phyloP scores from a whole-genome alignment of 495 filamentous ascomycete genomes.

The Aspergillus bertholletiae region DNA sequence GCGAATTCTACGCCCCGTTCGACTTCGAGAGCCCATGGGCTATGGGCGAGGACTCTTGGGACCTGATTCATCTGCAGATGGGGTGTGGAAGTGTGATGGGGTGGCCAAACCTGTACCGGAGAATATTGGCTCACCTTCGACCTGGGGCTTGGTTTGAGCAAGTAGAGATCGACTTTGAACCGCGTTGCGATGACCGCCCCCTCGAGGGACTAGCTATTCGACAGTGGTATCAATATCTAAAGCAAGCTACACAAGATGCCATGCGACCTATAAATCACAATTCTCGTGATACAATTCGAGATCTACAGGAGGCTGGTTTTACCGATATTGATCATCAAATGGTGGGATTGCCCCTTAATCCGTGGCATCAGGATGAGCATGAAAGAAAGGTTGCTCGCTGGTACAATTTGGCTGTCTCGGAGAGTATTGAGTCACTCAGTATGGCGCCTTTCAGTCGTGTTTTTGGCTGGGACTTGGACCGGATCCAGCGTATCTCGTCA shows the following conservation, averaged over 20 bases:
- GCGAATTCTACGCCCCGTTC: slow-evolving; percentile 58
- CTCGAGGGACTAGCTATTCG: slow-evolving; percentile 47
- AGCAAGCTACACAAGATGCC: slow-evolving; percentile 63
- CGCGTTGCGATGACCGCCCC: slow-evolving; percentile 72
- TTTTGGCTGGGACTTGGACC: slow-evolving; percentile 58
- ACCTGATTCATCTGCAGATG: slow-evolving; percentile 81
- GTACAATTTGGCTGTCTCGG: slow-evolving; percentile 76
- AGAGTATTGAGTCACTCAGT: slow-evolving; percentile 70
- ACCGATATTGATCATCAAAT: slow-evolving; percentile 74
- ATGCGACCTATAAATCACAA: slow-evolving; percentile 67
- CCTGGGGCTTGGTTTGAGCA: slow-evolving; percentile 84
- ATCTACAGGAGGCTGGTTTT: slow-evolving; percentile 72
- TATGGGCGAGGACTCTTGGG: slow-evolving; percentile 71
- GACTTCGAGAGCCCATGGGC: slow-evolving; percentile 85
- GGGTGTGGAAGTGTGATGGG: slow-evolving; percentile 75
- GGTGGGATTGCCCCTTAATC: slow-evolving; percentile 70
- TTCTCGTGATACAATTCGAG: slow-evolving; percentile 52
- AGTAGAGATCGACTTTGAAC: slow-evolving; percentile 83
- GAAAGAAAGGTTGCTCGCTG: slow-evolving; percentile 72
- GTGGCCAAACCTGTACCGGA: slow-evolving; percentile 73
- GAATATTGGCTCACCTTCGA: slow-evolving; percentile 73
- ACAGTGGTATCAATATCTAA: slow-evolving; percentile 67
- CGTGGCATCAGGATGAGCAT: slow-evolving; percentile 70
- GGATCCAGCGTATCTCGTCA: slow-evolving; percentile 58
- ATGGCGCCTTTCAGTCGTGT: slow-evolving; percentile 72